phyloP scores from a whole-genome alignment of 2,329 filamentous ascomycete genomes.

The Paracorniculantispora psalliotae region DNA sequence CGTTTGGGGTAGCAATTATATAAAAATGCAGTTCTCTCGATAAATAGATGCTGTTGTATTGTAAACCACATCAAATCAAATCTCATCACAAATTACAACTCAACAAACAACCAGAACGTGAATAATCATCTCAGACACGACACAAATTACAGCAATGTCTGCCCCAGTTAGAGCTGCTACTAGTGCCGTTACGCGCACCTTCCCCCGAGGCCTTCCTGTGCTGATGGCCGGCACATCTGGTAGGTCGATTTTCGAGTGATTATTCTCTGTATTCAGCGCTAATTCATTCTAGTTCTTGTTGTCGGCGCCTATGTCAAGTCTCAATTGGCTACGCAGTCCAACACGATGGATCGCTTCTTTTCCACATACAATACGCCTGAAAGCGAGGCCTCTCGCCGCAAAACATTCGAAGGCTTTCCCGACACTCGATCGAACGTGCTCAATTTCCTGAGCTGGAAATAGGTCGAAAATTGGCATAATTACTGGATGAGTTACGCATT shows the following conservation, averaged over 20 bases:
- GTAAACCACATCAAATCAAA: background rate
- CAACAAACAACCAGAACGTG: background rate
- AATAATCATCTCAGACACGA: background rate
- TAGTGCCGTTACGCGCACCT: slow-evolving; percentile 8
- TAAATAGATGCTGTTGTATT: background rate
- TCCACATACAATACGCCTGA: slow-evolving; percentile 32
- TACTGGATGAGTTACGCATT: no score
- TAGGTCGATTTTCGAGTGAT: background rate
- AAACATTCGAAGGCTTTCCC: slow-evolving; percentile 27
- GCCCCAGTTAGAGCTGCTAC: slow-evolving; percentile 2
- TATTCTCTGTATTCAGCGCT: background rate
- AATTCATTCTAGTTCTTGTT: slow-evolving; percentile 7
- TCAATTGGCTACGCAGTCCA: slow-evolving; percentile 29
- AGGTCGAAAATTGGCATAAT: background rate
- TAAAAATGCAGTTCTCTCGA: background rate
- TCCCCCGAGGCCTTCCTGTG: slow-evolving; percentile 2
- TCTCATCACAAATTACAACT: background rate
- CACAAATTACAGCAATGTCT: background rate
- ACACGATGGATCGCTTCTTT: slow-evolving; percentile 34
- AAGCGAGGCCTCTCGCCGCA: slow-evolving; percentile 30
- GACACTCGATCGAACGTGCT: slow-evolving; percentile 32
- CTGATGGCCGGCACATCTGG: slow-evolving; percentile 10
- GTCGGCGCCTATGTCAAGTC: slow-evolving; percentile 29
- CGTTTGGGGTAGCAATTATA: background rate
- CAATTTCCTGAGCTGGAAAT: slow-evolving; percentile 31